Evolutionary conservation across 208 protist species (phyloP), one percentile per base, ranked within the genome.

Genomic region (Acanthamoeba royreba): DNA sequence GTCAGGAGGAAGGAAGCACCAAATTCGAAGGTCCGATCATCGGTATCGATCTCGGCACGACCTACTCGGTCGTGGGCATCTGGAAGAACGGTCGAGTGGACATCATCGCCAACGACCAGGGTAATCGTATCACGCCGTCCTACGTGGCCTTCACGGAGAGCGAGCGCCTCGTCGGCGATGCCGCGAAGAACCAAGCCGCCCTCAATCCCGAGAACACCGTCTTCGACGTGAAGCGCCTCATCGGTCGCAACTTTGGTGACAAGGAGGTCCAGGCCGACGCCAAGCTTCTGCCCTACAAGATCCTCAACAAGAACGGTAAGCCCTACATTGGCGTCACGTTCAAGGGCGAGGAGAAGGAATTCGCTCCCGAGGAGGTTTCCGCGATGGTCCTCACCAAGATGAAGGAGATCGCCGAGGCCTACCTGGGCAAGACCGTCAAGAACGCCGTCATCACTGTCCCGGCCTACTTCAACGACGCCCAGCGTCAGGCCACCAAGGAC

Each of bases 61-160:
- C 96, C 31, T 97, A 98, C 74, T 96, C 94, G 9, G 97, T 95
- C 93, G 97, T 97, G 22, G 97, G 97, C 81, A 91, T 97, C 45
- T 96, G 93, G 91, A 92, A 97, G 72, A 97, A 97, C 90, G 95
- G 81, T 5, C 42, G 77, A 42, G 79, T 97, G 52, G 97, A 98
- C 38, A 98, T 98, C 45, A 98, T 98, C 93, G 94, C 97, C 88
- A 98, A 98, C 90, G 97, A 98, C 72, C 94, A 96, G 77, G 99
- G 99, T 95, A 99, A 99, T 97, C 98, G 99, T 87, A 99, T 99
- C 43, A 99, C 99, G n/a, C 99, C 99, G 25, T 99, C 99, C 0
- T 98, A 97, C 72, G 99, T 99, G 25, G 99, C 99, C 19, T 99
- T 99, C 96, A 98, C 98, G 81, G 98, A 99, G 58, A 95, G 94